phyloP scores from a whole-genome alignment of 2,329 filamentous ascomycete genomes.

The Cercospora sp. region DNA sequence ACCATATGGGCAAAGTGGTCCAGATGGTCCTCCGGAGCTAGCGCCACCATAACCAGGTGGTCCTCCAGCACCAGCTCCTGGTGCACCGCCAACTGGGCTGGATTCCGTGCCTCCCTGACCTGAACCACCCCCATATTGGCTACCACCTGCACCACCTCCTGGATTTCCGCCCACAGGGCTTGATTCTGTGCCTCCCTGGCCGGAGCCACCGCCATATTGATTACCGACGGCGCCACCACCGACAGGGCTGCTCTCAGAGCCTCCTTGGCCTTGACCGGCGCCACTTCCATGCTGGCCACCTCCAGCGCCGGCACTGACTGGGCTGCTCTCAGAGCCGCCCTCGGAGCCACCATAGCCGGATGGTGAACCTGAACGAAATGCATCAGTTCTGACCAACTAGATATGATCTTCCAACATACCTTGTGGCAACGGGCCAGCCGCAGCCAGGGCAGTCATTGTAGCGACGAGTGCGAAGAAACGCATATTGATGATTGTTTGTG shows the following conservation, averaged over 20 bases:
- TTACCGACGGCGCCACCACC: background rate
- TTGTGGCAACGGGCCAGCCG: conserved; percentile 12
- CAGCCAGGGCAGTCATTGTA: conserved; percentile 10
- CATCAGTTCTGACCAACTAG: background rate
- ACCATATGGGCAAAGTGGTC: conserved; percentile 4
- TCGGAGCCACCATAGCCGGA: background rate
- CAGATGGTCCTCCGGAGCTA: background rate
- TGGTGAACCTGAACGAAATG: background rate
- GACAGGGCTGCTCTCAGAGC: background rate
- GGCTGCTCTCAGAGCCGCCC: background rate
- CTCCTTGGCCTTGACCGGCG: background rate
- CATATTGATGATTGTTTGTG: conserved; percentile 8
- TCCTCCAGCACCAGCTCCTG: background rate
- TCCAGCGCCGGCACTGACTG: background rate
- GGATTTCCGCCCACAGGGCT: background rate
- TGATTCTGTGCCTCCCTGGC: background rate
- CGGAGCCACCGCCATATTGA: background rate
- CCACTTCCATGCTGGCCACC: background rate
- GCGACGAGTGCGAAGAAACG: conserved; percentile 11
- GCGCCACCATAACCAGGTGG: background rate
- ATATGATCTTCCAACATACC: background rate
- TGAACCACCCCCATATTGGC: background rate
- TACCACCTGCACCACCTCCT: background rate
- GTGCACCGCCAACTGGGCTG: background rate
- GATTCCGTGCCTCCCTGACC: background rate